Evolutionary conservation across 805 yeast genomes (phyloP).

Genomic region (Priceomyces castillae): DNA sequence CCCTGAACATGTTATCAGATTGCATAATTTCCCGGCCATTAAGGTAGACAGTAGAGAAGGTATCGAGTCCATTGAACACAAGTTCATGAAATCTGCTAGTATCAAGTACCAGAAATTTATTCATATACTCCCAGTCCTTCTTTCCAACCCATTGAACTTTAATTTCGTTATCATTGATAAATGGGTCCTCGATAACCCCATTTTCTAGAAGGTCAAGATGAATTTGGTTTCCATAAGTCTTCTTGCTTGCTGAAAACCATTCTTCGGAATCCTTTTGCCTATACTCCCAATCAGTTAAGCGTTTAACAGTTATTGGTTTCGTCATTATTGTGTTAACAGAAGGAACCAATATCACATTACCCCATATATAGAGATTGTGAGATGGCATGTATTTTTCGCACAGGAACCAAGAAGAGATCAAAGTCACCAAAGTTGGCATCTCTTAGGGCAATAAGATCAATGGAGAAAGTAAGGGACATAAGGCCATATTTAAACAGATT

Average conservation of each 20-base stretch:
- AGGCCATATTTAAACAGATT: no score
- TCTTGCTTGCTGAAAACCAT: conserved; percentile 7
- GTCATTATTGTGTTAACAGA: not conserved
- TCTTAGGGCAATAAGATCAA: no score
- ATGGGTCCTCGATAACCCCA: conserved; percentile 45
- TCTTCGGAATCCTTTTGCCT: not conserved
- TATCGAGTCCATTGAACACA: conserved; percentile 45
- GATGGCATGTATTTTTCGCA: no score
- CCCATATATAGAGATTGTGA: not conserved
- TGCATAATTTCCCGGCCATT: conserved; percentile 34
- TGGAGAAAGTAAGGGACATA: no score
- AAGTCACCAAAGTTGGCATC: no score
- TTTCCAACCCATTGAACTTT: conserved; percentile 51
- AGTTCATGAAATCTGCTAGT: conserved; percentile 19
- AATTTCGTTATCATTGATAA: conserved; percentile 40
- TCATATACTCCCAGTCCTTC: conserved; percentile 47
- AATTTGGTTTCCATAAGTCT: conserved; percentile 24
- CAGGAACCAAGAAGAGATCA: no score
- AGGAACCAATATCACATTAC: no score
- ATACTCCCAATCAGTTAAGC: conserved; percentile 2
- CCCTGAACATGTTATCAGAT: conserved; percentile 45
- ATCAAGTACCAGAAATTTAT: conserved; percentile 12
- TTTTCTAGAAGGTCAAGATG: conserved; percentile 40
- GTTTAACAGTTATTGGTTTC: not conserved
- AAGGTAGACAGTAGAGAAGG: conserved; percentile 38